Percentiles rank a stretch among this genome's conserved stretches.
phyloP scores from a whole-genome alignment of 1,284 basidiomycete species.

The Ustilago cynodontis region DNA sequence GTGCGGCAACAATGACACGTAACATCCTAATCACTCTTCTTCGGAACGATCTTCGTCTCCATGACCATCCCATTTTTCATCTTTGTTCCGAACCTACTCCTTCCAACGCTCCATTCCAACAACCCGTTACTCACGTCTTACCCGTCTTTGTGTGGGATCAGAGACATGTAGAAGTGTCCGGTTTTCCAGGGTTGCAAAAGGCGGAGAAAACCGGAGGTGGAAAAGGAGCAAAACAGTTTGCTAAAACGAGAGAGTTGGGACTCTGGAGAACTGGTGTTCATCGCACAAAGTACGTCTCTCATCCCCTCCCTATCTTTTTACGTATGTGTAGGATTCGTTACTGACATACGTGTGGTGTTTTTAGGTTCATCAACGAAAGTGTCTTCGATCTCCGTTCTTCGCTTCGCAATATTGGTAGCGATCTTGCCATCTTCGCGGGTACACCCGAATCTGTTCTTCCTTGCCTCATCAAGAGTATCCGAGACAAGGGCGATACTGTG shows the following conservation, averaged over 20 bases:
- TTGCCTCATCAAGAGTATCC: constrained; percentile 70
- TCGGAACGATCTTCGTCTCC: constrained; percentile 60
- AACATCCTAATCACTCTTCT: constrained; percentile 55
- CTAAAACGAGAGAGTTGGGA: constrained; percentile 51
- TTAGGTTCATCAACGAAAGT: constrained; percentile 55
- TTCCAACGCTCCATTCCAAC: constrained; percentile 31
- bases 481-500: constrained; percentile 70
- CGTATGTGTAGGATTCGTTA: not conserved
- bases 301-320: not conserved
- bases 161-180: constrained; percentile 54
- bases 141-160: constrained; percentile 64
- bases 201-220: constrained; percentile 28
- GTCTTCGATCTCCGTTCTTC: constrained; percentile 55
- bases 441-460: constrained; percentile 59
- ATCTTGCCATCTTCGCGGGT: constrained; percentile 60
- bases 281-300: constrained; percentile 41
- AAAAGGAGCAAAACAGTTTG: constrained; percentile 26
- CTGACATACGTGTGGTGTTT: too few relatives aligned
- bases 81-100: constrained; percentile 45
- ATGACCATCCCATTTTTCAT: constrained; percentile 63
- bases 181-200: constrained; percentile 47
- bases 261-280: constrained; percentile 58
- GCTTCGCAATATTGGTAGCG: constrained; percentile 40
- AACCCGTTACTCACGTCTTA: constrained; percentile 57
- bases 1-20: constrained; percentile 26